Conservation (phyloP, 345 rosid genomes). For the Kandelia obovata region DNA sequence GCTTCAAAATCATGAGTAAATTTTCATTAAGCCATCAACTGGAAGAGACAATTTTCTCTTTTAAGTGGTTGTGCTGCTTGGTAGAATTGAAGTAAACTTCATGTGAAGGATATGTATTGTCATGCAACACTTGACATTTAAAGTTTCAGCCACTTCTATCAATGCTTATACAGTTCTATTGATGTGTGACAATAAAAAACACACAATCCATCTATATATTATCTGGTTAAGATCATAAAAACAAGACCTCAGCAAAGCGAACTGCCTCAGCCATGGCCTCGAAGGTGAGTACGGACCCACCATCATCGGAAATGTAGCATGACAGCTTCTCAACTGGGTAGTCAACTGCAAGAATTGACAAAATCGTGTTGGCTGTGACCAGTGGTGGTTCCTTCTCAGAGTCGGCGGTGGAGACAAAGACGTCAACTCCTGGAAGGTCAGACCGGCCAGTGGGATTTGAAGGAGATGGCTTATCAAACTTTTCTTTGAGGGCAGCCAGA, state of each 20-base stretch:
- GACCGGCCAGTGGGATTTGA: slow-evolving; percentile 84
- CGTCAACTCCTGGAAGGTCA: slow-evolving; percentile 78
- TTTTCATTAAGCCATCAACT: no score
- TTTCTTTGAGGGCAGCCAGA: slow-evolving; percentile 62
- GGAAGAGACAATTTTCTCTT: no score
- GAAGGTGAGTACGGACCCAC: slow-evolving; percentile 82
- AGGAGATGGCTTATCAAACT: slow-evolving; percentile 70
- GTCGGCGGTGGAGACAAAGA: slow-evolving; percentile 89
- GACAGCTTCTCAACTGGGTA: slow-evolving; percentile 81
- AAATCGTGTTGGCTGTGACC: slow-evolving; percentile 82
- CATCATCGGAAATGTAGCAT: slow-evolving; percentile 81
- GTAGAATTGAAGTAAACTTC: no score
- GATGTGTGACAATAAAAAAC: no score
- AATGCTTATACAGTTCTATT: no score
- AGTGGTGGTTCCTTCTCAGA: slow-evolving; percentile 88
- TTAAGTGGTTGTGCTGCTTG: no score
- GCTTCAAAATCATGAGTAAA: no score
- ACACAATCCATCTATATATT: background rate
- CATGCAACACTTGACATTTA: no score
- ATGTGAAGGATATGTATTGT: no score
- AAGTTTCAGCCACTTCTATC: no score
- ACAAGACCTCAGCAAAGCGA: slow-evolving; percentile 61
- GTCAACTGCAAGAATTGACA: slow-evolving; percentile 71
- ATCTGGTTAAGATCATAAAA: background rate
- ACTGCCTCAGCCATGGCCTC: slow-evolving; percentile 99